A percentile compares a stretch with the other conserved stretches of the same genome.
Conservation (phyloP, 2,329 filamentous ascomycete species). For the Fusarium sp. region DNA sequence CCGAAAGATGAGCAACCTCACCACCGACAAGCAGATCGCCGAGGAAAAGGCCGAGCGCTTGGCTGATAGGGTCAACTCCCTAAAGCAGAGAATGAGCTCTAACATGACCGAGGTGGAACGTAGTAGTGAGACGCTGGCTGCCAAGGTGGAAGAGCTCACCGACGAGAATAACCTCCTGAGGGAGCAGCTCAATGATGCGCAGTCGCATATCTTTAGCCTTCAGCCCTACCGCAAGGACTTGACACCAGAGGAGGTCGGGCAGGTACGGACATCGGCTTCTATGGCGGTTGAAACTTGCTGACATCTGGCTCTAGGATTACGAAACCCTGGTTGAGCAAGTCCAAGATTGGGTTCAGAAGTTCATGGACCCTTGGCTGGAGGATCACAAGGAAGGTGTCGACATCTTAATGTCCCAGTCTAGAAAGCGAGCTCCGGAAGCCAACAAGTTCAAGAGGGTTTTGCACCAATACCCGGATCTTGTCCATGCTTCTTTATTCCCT, state of each 20-base stretch:
- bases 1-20: constrained; percentile 28
- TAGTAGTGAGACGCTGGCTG: constrained; percentile 36
- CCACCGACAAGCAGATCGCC: constrained; percentile 43
- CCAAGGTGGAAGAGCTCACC: constrained; percentile 35
- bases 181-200: constrained; percentile 47
- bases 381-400: constrained; percentile 40
- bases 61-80: constrained; percentile 36
- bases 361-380: constrained; percentile 46
- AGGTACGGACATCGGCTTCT: constrained; percentile 39
- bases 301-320: constrained; percentile 45
- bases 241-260: constrained; percentile 49
- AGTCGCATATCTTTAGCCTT: constrained; percentile 53
- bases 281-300: constrained; percentile 1
- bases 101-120: constrained; percentile 38
- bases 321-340: constrained; percentile 47
- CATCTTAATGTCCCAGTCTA: constrained; percentile 29
- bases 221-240: constrained; percentile 52
- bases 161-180: constrained; percentile 44
- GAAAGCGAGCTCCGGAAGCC: constrained; percentile 41
- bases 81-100: constrained; percentile 39
- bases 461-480: constrained; percentile 45
- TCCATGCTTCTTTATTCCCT: constrained; percentile 45
- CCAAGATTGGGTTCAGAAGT: constrained; percentile 49
- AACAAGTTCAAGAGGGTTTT: constrained; percentile 42
- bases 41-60: constrained; percentile 44